Percentiles rank a stretch among this genome's conserved stretches.
These are phyloP conservation scores for Daldinia loculata DNA, from an alignment of 495 filamentous ascomycete species.

Conservation along the genomic window DNA sequence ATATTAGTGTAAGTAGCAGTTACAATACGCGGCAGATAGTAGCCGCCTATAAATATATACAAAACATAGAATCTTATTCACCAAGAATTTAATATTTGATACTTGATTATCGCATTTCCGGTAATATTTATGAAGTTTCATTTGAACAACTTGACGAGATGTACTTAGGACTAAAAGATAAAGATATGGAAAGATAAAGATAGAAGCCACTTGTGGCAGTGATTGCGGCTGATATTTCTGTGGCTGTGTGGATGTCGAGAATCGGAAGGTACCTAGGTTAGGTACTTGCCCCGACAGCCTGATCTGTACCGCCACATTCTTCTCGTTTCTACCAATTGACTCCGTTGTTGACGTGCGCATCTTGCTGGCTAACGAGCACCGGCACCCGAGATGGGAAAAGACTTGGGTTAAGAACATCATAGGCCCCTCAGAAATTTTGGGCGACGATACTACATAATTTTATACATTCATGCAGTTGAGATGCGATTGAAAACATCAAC, in stretches of 20 bases:
- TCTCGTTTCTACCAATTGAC: slow-evolving; percentile 21
- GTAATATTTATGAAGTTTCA: too few relatives aligned
- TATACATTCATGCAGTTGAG: neutral
- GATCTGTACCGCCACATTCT: slow-evolving; percentile 35
- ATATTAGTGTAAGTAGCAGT: neutral
- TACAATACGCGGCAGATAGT: too few relatives aligned
- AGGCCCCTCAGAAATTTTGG: neutral
- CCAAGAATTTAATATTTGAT: too few relatives aligned
- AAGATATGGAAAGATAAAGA: neutral
- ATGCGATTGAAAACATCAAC: neutral
- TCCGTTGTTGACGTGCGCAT: slow-evolving; percentile 44
- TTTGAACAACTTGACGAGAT: too few relatives aligned
- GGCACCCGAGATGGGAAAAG: slow-evolving; percentile 12
- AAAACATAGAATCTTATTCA: too few relatives aligned
- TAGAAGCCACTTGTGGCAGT: neutral
- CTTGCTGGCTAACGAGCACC: slow-evolving; percentile 44
- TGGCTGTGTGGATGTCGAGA: neutral
- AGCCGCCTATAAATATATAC: too few relatives aligned
- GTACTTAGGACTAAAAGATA: neutral
- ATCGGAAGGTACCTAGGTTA: neutral
- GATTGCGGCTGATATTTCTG: neutral
- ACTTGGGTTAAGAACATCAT: slow-evolving; percentile 4
- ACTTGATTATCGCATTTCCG: too few relatives aligned
- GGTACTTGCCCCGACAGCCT: too few relatives aligned
- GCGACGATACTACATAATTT: neutral